These are phyloP conservation scores for Hyaloscypha hepaticicola DNA, from an alignment of 495 filamentous ascomycete genomes.

Conservation along the genomic window DNA sequence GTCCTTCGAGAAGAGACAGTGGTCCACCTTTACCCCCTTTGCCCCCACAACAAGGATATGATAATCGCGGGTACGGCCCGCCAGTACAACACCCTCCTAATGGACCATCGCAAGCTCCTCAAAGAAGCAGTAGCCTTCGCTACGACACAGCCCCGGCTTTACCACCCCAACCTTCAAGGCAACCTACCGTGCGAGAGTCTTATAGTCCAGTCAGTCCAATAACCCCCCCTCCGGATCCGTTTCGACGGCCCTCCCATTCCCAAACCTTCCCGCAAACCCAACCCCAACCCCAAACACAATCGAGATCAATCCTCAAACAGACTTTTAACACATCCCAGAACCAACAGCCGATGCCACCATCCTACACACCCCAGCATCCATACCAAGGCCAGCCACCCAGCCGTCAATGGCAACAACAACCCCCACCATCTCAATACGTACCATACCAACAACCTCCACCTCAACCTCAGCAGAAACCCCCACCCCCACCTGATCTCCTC, in stretches of 20 bases:
- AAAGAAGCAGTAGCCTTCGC: constrained; percentile 27
- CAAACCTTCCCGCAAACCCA: constrained; percentile 21
- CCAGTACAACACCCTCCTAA: constrained; percentile 20
- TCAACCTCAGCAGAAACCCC: constrained; percentile 44
- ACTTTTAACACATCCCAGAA: constrained; percentile 10
- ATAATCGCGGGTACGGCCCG: constrained; percentile 8
- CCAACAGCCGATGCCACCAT: constrained; percentile 29
- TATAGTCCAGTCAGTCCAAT: constrained; percentile 30
- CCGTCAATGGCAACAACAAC: constrained; percentile 25
- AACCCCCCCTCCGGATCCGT: constrained; percentile 13
- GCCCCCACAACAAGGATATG: constrained; percentile 30
- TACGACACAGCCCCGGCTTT: constrained; percentile 32
- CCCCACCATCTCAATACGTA: constrained; percentile 23
- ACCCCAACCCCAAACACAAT: constrained; percentile 3
- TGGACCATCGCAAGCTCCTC: constrained; percentile 19
- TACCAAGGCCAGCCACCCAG: constrained; percentile 16
- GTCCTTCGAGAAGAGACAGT: constrained; percentile 17
- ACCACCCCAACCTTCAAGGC: constrained; percentile 30
- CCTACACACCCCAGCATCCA: constrained; percentile 26
- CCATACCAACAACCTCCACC: constrained; percentile 4
- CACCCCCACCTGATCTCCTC: constrained; percentile 65
- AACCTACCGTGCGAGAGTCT: constrained; percentile 19
- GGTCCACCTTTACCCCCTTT: constrained; percentile 44
- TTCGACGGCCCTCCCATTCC: constrained; percentile 15
- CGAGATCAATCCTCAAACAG: background rate